Evolutionary conservation across 1,284 basidiomycete species (phyloP).

Genomic region (Mrakiaceae sp.): DNA sequence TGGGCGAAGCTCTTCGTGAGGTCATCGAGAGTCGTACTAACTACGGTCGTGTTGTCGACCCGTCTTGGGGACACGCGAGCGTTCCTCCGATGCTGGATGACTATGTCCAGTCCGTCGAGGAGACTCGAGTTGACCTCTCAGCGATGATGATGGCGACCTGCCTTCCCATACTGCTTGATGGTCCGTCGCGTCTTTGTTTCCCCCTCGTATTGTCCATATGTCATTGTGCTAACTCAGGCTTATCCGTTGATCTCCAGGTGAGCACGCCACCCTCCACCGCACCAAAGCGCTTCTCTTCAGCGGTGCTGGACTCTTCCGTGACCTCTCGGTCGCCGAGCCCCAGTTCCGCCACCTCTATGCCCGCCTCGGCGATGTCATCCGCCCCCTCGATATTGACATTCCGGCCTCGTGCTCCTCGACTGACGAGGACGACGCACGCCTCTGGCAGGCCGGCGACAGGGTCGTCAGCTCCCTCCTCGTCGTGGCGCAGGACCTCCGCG

Average conservation of each 20-base stretch:
- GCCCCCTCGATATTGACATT: conserved; percentile 3
- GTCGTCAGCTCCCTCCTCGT: conserved; percentile 55
- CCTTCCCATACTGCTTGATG: neutral
- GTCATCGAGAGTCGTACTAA: neutral
- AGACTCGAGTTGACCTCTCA: no score
- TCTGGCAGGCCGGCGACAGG: conserved; percentile 30
- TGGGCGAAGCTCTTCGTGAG: conserved; percentile 7
- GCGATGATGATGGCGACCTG: no score
- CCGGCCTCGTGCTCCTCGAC: conserved; percentile 14
- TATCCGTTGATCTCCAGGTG: neutral
- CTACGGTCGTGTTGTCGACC: conserved; percentile 3
- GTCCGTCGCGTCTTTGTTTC: neutral
- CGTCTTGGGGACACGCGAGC: no score
- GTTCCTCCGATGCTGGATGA: no score
- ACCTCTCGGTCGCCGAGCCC: conserved; percentile 26
- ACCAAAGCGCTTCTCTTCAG: neutral
- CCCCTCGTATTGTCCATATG: no score
- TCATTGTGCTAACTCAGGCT: no score
- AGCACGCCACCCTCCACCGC: conserved; percentile 3
- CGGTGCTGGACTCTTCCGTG: neutral
- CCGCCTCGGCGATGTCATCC: conserved; percentile 44
- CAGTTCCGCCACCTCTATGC: conserved; percentile 41
- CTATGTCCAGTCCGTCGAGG: no score
- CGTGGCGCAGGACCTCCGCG: conserved; percentile 49
- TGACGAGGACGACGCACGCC: conserved; percentile 6